phyloP scores from a whole-genome alignment of 2,329 filamentous ascomycete genomes.

The Seiridium unicorne region DNA sequence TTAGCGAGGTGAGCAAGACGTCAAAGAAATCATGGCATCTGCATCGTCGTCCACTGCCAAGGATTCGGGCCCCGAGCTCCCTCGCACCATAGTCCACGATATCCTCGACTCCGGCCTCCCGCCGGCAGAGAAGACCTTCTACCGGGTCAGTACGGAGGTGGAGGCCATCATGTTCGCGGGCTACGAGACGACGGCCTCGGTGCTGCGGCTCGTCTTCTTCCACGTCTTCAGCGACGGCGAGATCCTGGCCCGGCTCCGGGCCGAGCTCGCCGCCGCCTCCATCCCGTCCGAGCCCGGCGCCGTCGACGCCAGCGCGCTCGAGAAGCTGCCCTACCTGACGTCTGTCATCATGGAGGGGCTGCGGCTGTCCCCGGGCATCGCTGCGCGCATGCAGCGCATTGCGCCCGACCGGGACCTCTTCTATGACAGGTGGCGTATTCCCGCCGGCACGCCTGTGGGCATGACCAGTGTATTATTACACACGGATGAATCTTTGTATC shows the following conservation, averaged over 20 bases:
- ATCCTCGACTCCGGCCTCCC: neutral
- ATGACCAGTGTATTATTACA: constrained; percentile 26
- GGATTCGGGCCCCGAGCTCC: neutral
- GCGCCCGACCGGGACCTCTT: constrained; percentile 30
- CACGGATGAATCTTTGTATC: constrained; percentile 21
- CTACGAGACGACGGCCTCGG: constrained; percentile 1
- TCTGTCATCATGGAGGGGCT: constrained; percentile 44
- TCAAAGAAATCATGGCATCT: neutral
- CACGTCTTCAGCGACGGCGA: neutral
- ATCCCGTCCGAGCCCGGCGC: neutral
- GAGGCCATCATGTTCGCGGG: neutral
- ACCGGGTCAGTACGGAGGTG: neutral
- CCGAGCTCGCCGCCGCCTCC: neutral
- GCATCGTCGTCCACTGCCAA: neutral
- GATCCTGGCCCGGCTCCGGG: neutral
- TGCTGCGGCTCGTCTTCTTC: neutral
- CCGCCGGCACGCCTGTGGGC: constrained; percentile 26
- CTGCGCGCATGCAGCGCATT: constrained; percentile 38
- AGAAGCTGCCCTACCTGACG: constrained; percentile 37
- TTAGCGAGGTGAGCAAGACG: neutral
- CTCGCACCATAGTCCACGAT: neutral
- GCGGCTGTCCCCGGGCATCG: constrained; percentile 40
- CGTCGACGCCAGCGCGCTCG: constrained; percentile 6
- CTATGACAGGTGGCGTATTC: constrained; percentile 22
- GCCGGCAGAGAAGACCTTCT: neutral